Evolutionary conservation across 768 basidiomycete genomes (phyloP).

Genomic region (Hygrophoropsis aurantiaca): DNA sequence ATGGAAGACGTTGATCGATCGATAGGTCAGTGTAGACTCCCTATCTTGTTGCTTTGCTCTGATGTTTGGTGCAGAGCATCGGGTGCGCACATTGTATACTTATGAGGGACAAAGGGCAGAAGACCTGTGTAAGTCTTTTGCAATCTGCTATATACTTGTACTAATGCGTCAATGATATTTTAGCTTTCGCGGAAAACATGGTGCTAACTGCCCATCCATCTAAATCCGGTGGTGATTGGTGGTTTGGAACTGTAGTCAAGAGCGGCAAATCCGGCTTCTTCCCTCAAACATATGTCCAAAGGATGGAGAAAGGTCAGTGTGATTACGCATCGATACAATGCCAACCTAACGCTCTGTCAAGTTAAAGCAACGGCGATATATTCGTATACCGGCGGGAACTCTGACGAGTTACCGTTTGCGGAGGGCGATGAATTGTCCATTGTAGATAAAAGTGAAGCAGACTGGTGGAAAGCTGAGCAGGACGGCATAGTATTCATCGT

Average conservation of each 20-base stretch:
- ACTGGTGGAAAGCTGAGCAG: slow-evolving; percentile 97
- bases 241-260: slow-evolving; percentile 74
- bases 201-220: slow-evolving; percentile 83
- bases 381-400: slow-evolving; percentile 63
- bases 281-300: slow-evolving; percentile 86
- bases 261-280: slow-evolving; percentile 80
- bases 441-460: slow-evolving; percentile 78
- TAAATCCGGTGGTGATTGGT: slow-evolving; percentile 87
- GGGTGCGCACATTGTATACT: slow-evolving; percentile 77
- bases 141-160: neutral
- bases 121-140: slow-evolving; percentile 69
- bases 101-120: slow-evolving; percentile 87
- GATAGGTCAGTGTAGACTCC: slow-evolving; percentile 43
- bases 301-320: slow-evolving; percentile 56
- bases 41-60: neutral
- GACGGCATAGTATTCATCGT: slow-evolving; percentile 86
- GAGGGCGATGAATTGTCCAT: slow-evolving; percentile 80
- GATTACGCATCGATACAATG: slow-evolving; percentile 3
- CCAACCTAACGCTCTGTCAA: no score
- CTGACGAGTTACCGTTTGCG: slow-evolving; percentile 83
- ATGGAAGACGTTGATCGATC: slow-evolving; percentile 74
- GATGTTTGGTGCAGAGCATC: slow-evolving; percentile 51
- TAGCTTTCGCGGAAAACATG: slow-evolving; percentile 80
- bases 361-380: slow-evolving; percentile 80
- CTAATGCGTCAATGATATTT: slow-evolving; percentile 9